Conservation (phyloP, 2,329 filamentous ascomycete genomes). For the Xylaria sp. region DNA sequence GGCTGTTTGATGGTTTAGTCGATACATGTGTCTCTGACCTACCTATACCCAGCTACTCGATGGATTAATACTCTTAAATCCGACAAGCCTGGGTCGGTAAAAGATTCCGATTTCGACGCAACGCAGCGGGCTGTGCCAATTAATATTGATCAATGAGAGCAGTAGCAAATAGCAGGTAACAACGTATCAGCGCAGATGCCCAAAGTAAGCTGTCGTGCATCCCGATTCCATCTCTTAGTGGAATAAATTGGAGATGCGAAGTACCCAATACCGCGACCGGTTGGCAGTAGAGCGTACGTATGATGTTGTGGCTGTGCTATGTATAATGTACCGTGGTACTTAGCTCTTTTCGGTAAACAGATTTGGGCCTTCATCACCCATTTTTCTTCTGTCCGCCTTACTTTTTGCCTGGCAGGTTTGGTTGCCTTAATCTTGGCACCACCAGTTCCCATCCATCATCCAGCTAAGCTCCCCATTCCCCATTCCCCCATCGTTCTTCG, state of each 20-base stretch:
- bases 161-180: neutral
- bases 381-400: constrained; percentile 31
- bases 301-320: constrained; percentile 16
- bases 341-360: constrained; percentile 19
- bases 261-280: neutral
- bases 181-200: neutral
- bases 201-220: constrained; percentile 17
- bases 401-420: constrained; percentile 40
- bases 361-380: constrained; percentile 1
- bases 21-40: neutral
- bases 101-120: neutral
- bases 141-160: neutral
- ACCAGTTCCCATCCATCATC: constrained; percentile 4
- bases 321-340: constrained; percentile 6
- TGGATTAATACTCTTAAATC: neutral
- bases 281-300: neutral
- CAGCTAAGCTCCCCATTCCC: constrained; percentile 8
- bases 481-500: constrained; percentile 18
- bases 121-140: neutral
- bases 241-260: neutral
- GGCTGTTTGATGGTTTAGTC: neutral
- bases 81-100: neutral
- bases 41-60: neutral
- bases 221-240: constrained; percentile 2
- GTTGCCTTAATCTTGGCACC: constrained; percentile 41